Percentiles rank a stretch among this genome's conserved stretches.
Conservation (phyloP, 139 green algal species). For the Chlamydomonas sp. region DNA sequence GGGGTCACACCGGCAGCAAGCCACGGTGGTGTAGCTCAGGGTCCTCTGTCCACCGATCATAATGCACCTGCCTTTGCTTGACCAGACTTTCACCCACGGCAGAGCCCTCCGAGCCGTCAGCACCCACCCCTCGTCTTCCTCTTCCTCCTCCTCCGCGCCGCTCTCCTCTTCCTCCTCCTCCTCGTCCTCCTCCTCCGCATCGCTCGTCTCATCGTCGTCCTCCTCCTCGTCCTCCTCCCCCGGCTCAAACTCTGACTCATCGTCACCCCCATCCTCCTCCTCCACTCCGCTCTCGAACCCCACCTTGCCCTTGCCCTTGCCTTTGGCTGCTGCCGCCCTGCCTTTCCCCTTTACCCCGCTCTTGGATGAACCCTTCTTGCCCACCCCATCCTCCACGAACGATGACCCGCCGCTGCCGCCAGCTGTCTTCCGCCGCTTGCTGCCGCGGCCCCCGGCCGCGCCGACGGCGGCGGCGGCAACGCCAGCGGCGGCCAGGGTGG, state of each 20-base stretch:
- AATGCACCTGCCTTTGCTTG: no score
- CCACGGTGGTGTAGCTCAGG: no score
- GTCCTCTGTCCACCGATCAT: no score
- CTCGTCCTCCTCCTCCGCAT: conserved; percentile 2
- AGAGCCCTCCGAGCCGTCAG: no score
- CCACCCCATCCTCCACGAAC: conserved; percentile 12
- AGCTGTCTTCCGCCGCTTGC: not conserved
- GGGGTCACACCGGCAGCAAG: no score
- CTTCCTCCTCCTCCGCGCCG: conserved; percentile 12
- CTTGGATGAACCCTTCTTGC: not conserved
- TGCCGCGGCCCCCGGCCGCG: not conserved
- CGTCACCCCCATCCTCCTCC: not conserved
- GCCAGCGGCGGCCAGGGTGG: not conserved
- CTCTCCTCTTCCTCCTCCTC: not conserved
- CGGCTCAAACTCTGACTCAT: not conserved
- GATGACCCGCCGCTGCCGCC: not conserved
- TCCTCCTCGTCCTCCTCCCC: not conserved
- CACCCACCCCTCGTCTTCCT: not conserved
- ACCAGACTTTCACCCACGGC: no score
- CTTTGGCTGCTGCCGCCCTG: not conserved
- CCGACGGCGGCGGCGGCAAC: not conserved
- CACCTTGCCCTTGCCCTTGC: not conserved
- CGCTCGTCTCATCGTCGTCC: not conserved
- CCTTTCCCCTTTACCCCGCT: not conserved
- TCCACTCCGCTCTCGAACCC: not conserved